These are phyloP conservation scores for Petunia hybrid DNA, from an alignment of 305 asterid genomes.

Conservation along the genomic window DNA sequence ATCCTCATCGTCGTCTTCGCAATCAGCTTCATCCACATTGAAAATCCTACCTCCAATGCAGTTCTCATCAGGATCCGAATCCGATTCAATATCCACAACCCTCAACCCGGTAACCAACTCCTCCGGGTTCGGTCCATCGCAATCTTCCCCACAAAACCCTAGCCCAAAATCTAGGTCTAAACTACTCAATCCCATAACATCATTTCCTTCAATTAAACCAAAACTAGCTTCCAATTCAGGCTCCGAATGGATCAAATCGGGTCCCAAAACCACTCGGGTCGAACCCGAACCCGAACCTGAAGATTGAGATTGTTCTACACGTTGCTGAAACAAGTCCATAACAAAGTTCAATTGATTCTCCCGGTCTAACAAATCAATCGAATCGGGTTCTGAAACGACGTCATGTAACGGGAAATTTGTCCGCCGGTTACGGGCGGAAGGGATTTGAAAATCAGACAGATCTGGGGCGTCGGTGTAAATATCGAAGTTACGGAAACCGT, in stretches of 20 bases:
- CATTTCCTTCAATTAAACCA: slow-evolving; percentile 36
- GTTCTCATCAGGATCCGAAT: slow-evolving; percentile 38
- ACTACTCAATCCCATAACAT: slow-evolving; percentile 34
- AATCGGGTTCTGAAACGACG: slow-evolving; percentile 37
- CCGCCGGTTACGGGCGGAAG: slow-evolving; percentile 20
- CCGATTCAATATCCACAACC: slow-evolving; percentile 43
- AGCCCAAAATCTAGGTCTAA: slow-evolving; percentile 42
- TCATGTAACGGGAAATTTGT: slow-evolving; percentile 25
- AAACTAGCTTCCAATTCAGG: slow-evolving; percentile 31
- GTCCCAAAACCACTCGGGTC: slow-evolving; percentile 29
- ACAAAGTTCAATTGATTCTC: slow-evolving; percentile 47
- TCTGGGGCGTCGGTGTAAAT: slow-evolving; percentile 34
- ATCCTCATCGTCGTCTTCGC: slow-evolving; percentile 38
- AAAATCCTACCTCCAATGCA: slow-evolving; percentile 35
- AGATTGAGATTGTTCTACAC: slow-evolving; percentile 47
- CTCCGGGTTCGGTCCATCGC: slow-evolving; percentile 30
- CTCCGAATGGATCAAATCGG: slow-evolving; percentile 24
- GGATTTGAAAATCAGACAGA: slow-evolving; percentile 36
- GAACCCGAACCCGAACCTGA: too few species aligned
- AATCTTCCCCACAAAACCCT: slow-evolving; percentile 40
- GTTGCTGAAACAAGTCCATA: slow-evolving; percentile 51
- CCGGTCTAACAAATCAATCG: slow-evolving; percentile 41
- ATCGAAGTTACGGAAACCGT: slow-evolving; percentile 38
- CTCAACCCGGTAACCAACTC: slow-evolving; percentile 39
- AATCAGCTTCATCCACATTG: slow-evolving; percentile 35